Evolutionary conservation across 148 eudicot species (phyloP).

Genomic region (Rheum nobile): DNA sequence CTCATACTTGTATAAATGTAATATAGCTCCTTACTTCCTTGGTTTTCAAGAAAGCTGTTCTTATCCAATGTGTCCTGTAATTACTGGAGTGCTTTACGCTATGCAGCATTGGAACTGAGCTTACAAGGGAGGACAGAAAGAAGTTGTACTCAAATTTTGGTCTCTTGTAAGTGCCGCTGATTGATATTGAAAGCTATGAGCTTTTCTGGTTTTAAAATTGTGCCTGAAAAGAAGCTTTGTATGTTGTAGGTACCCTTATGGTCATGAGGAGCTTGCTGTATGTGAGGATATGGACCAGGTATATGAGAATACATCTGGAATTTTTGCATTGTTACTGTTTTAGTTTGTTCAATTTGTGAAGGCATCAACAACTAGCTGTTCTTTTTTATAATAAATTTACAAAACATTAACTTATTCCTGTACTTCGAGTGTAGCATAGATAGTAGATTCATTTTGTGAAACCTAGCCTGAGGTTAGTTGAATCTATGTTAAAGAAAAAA

Average conservation of each 20-base stretch:
- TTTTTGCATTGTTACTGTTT: neutral
- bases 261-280: constrained; percentile 90
- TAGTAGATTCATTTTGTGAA: neutral
- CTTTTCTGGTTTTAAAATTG: neutral
- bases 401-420: neutral
- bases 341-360: neutral
- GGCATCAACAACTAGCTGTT: neutral
- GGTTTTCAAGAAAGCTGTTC: neutral
- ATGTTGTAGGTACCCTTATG: constrained; percentile 59
- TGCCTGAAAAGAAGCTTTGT: neutral
- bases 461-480: neutral
- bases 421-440: neutral
- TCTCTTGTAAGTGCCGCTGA: constrained; percentile 51
- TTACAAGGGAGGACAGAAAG: constrained; percentile 90
- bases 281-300: constrained; percentile 99
- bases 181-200: neutral
- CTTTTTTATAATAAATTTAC: neutral
- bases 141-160: constrained; percentile 89
- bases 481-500: too few relatives aligned
- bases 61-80: neutral
- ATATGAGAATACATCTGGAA: constrained; percentile 2
- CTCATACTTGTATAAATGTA: neutral
- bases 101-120: constrained; percentile 94
- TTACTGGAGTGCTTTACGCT: neutral
- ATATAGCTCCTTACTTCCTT: neutral